Percentiles rank a stretch among this genome's conserved stretches.
Conservation (phyloP, 768 basidiomycete species). For the Rhodocollybia butyracea region DNA sequence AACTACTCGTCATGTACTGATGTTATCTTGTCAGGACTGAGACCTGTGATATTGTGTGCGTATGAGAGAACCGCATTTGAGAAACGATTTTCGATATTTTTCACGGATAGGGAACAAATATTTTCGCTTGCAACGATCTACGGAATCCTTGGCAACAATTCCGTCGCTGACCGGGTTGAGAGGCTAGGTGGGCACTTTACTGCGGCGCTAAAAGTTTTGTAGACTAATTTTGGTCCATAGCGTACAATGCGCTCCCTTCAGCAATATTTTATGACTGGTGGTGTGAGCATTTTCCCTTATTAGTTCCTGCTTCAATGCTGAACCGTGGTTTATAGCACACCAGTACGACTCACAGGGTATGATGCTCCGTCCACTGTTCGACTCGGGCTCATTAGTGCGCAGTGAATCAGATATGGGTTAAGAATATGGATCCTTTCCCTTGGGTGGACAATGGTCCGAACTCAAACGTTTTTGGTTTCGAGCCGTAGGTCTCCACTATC, state of each 20-base stretch:
- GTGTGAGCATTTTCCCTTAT: conserved; percentile 20
- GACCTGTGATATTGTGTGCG: conserved; percentile 39
- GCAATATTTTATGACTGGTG: conserved; percentile 37
- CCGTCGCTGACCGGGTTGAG: conserved; percentile 38
- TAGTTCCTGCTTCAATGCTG: background rate
- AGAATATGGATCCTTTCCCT: conserved; percentile 34
- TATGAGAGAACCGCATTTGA: too few relatives aligned
- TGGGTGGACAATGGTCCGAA: conserved; percentile 36
- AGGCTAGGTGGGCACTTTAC: conserved; percentile 27
- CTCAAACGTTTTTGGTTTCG: conserved; percentile 40
- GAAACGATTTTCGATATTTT: too few relatives aligned
- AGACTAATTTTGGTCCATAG: conserved; percentile 13
- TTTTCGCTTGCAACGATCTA: conserved; percentile 40
- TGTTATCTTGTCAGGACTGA: conserved; percentile 24
- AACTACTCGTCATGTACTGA: too few relatives aligned
- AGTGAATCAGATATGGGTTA: conserved; percentile 43
- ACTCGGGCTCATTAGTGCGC: background rate
- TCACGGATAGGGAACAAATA: conserved; percentile 39
- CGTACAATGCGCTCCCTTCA: conserved; percentile 39
- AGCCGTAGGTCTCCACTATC: conserved; percentile 27
- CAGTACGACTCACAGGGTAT: conserved; percentile 42
- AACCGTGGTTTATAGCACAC: conserved; percentile 24
- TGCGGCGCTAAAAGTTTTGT: background rate
- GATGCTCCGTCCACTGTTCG: background rate
- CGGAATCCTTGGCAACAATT: conserved; percentile 38